Evolutionary conservation across 768 basidiomycete species (phyloP).

Genomic region (Russula sp.): DNA sequence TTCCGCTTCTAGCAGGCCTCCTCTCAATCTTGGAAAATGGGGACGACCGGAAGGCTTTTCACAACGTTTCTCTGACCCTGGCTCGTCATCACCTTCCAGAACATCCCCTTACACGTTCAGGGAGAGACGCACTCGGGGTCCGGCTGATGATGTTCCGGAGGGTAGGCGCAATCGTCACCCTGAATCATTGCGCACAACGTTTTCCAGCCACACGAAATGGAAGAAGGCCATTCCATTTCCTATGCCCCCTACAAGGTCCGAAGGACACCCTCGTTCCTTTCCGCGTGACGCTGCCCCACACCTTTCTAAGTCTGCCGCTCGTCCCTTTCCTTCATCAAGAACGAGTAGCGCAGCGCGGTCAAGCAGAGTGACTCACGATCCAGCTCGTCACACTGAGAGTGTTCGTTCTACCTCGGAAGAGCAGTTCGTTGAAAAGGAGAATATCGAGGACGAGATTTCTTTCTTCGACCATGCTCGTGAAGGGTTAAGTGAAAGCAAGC

Average conservation of each 20-base stretch:
- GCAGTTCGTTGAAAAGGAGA: not conserved
- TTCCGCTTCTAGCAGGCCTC: not conserved
- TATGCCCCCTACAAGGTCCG: not conserved
- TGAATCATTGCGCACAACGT: not conserved
- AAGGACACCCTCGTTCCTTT: not conserved
- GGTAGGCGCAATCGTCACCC: not conserved
- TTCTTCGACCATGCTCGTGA: not conserved
- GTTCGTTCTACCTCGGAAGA: not conserved
- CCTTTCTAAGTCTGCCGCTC: not conserved
- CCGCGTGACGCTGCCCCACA: constrained; percentile 2
- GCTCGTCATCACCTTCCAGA: not conserved
- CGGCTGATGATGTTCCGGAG: not conserved
- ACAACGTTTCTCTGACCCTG: not conserved
- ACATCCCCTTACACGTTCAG: not conserved
- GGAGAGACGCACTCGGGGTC: not conserved
- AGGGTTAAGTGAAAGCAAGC: not conserved
- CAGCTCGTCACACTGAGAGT: not conserved
- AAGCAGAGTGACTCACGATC: not conserved
- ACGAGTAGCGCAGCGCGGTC: not conserved
- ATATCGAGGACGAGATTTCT: constrained; percentile 1
- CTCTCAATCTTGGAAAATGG: constrained; percentile 17
- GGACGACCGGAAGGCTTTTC: not conserved
- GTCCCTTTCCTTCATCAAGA: not conserved
- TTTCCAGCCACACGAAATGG: constrained; percentile 2
- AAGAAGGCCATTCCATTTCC: constrained; percentile 8